Conservation (phyloP, 2,329 filamentous ascomycete genomes). For the Ophiostoma perfectum region DNA sequence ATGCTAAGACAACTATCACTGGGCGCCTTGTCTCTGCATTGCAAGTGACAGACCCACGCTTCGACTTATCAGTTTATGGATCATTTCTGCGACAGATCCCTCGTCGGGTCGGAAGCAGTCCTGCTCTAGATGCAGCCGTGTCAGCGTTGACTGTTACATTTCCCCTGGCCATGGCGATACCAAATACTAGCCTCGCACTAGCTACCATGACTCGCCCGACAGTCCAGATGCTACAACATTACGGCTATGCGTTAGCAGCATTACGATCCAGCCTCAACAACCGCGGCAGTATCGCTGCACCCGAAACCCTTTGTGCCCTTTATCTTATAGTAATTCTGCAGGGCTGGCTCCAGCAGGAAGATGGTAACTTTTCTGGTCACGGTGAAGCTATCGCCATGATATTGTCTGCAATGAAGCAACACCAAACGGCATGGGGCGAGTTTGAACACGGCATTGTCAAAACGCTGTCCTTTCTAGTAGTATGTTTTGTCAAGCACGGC, state of each 20-base stretch:
- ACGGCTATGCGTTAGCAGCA: constrained; percentile 18
- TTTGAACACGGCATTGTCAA: constrained; percentile 21
- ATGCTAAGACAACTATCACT: not conserved
- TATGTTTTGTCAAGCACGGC: not conserved
- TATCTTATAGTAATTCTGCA: constrained; percentile 23
- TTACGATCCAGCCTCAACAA: constrained; percentile 18
- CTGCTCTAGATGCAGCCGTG: constrained; percentile 23
- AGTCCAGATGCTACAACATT: constrained; percentile 21
- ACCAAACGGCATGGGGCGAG: not conserved
- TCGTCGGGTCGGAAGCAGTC: constrained; percentile 20
- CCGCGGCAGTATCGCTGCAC: not conserved
- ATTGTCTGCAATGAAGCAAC: constrained; percentile 14
- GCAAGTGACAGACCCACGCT: constrained; percentile 23
- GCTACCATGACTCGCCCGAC: constrained; percentile 11
- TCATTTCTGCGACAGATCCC: constrained; percentile 23
- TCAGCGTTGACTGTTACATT: constrained; percentile 12
- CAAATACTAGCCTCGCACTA: not conserved
- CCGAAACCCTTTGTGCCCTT: constrained; percentile 23
- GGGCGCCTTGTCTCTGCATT: constrained; percentile 21
- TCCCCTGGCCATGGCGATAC: constrained; percentile 15
- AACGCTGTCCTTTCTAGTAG: constrained; percentile 22
- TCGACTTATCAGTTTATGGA: constrained; percentile 25
- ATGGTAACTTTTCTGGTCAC: constrained; percentile 14
- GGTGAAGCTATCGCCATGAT: constrained; percentile 24
- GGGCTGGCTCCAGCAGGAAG: constrained; percentile 23